These are phyloP conservation scores for Ogataea angusta DNA, from an alignment of 805 yeast genomes.

Conservation along the genomic window DNA sequence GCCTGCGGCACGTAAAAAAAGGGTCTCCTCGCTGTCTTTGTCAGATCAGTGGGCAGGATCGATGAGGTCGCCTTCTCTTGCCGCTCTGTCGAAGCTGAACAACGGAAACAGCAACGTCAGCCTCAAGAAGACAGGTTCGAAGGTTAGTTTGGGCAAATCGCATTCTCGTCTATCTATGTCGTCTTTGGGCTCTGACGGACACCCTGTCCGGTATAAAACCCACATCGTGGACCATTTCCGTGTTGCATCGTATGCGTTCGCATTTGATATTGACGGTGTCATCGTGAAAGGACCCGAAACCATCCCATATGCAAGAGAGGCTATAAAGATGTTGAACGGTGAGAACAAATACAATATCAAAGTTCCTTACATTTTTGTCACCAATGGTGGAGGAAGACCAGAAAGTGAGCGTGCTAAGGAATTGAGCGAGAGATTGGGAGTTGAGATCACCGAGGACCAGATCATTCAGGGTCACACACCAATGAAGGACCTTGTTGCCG, in stretches of 20 bases:
- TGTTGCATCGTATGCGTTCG: conserved; percentile 82
- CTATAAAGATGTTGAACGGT: conserved; percentile 71
- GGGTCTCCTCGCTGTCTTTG: conserved; percentile 64
- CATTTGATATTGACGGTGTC: conserved; percentile 92
- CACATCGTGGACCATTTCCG: conserved; percentile 62
- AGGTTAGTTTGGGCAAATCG: conserved; percentile 19
- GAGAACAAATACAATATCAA: conserved; percentile 71
- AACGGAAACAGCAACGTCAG: conserved; percentile 20
- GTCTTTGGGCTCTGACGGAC: conserved; percentile 30
- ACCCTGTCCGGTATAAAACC: conserved; percentile 42
- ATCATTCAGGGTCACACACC: conserved; percentile 94
- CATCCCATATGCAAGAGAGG: conserved; percentile 75
- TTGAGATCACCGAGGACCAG: conserved; percentile 67
- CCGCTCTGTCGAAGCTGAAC: conserved; percentile 23
- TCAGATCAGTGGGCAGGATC: conserved; percentile 66
- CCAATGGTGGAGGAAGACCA: conserved; percentile 91
- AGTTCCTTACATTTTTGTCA: conserved; percentile 81
- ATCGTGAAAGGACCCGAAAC: conserved; percentile 81
- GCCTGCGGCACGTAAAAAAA: conserved; percentile 58
- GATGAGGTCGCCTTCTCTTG: conserved; percentile 24
- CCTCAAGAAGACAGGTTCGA: conserved; percentile 18
- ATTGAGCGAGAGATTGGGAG: conserved; percentile 56
- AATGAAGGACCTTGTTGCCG: conserved; percentile 73
- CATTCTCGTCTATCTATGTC: conserved; percentile 28
- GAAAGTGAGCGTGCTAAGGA: conserved; percentile 73